Percentiles rank a stretch among this genome's conserved stretches.
These are phyloP conservation scores for Hippophae tibetana DNA, from an alignment of 306 rosid genomes.

Conservation along the genomic window DNA sequence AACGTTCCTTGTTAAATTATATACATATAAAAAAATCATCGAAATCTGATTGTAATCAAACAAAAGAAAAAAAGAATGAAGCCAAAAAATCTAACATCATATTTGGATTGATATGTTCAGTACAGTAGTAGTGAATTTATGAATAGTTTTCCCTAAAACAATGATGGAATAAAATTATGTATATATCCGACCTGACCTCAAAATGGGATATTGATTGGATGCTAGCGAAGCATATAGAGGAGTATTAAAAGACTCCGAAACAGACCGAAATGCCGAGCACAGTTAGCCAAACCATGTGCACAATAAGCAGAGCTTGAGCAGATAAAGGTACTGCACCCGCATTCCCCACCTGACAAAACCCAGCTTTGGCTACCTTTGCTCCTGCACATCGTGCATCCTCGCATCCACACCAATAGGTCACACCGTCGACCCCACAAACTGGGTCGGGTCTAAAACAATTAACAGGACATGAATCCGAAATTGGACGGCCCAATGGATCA, in stretches of 20 bases:
- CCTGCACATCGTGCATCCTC: constrained; percentile 75
- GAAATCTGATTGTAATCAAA: no score
- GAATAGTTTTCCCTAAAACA: no score
- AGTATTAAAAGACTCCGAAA: constrained; percentile 53
- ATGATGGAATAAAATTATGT: no score
- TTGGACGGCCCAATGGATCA: constrained; percentile 7
- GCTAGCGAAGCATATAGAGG: no score
- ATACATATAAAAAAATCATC: no score
- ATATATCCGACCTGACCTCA: no score
- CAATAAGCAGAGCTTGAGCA: constrained; percentile 78
- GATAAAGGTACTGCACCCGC: constrained; percentile 63
- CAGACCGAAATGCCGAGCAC: constrained; percentile 63
- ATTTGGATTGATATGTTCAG: no score
- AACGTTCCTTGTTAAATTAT: no score
- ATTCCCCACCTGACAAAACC: constrained; percentile 73
- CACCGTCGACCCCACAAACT: constrained; percentile 77
- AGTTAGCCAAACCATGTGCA: constrained; percentile 82
- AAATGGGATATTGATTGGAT: no score
- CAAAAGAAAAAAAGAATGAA: no score
- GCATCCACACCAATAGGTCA: constrained; percentile 95
- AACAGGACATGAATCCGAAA: constrained; percentile 44
- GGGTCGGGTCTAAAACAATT: constrained; percentile 78
- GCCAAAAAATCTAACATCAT: no score
- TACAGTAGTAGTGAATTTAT: no score
- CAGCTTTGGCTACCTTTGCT: constrained; percentile 45